Base-by-base conservation (phyloP, 2,329 filamentous ascomycete genomes). In the Hypocreales sp. region DNA sequence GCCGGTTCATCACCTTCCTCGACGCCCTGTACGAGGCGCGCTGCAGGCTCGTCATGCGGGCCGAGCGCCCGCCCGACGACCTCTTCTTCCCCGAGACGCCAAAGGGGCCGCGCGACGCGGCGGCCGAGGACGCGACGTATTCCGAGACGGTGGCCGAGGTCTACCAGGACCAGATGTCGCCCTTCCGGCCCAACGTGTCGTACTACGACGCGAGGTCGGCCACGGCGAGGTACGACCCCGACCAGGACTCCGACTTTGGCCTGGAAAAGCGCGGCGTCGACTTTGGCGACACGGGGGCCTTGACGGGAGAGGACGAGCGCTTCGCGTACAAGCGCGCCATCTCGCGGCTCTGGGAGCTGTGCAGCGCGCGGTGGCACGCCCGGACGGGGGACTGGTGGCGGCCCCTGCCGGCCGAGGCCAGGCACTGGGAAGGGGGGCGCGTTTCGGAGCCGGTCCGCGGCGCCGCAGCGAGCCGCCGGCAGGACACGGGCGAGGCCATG, bases 331-430 rank as follows among this genome's bases (percentile, higher is more conserved):
- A 81, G 49, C 63, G 81, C 15, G 81, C 80, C 2, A 62, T 71
- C 23, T 81, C 75, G 37, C 59, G 81, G n/a, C 55, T 90, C 4
- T 90, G 79, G 80, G 79, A 90, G 52, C 71, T 90, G 45, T 87
- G 79, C 47, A 71, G 78, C 12, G 60, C 58, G 20, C 58, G 65
- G 34, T 87, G 80, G 80, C 81, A 82, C 55, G 61, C 62, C 3
- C 55, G 78, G 25, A 56, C 53, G 4, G 67, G 64, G 4, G 53
- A 60, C 6, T 86, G 79, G 79, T 86, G 80, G 79, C 64, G 64
- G 34, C 79, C 79, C 3, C 43, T 84, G 21, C 65, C 72, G 1
- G 35, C 47, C 1, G 70, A 78, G 34, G 66, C 70, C 7, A 51
- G 80, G 25, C 65, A 74, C 39, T 83, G 79, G 79, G 78, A 82